These are phyloP conservation scores for Trichophaea hybrida DNA, from an alignment of 2,329 filamentous ascomycete species.

Conservation along the genomic window DNA sequence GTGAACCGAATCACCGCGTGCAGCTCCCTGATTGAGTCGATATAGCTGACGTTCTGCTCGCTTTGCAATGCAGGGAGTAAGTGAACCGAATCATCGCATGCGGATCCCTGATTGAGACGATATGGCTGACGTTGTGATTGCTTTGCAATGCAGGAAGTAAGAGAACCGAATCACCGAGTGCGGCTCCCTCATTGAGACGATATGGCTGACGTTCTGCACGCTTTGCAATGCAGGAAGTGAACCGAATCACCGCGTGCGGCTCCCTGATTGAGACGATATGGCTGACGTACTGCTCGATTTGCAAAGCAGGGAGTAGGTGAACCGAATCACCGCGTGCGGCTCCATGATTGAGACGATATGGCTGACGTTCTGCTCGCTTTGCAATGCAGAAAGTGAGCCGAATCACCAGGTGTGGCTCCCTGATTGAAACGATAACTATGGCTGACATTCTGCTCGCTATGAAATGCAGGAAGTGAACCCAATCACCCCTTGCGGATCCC, in stretches of 20 bases:
- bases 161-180: too few species aligned
- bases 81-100: too few species aligned
- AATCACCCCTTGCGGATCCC: not conserved
- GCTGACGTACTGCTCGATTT: not conserved
- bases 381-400: not conserved
- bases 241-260: not conserved
- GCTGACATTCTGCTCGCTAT: not conserved
- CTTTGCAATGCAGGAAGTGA: not conserved
- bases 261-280: too few species aligned
- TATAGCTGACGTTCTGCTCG: too few species aligned
- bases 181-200: not conserved
- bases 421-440: too few species aligned
- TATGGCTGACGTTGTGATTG: too few species aligned
- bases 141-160: too few species aligned
- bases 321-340: not conserved
- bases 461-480: not conserved
- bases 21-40: too few species aligned
- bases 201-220: not conserved
- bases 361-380: not conserved
- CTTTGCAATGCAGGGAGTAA: too few species aligned
- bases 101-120: too few species aligned
- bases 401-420: not conserved
- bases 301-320: not conserved
- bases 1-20: too few species aligned
- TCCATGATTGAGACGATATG: not conserved